Conservation (phyloP, 345 rosid genomes). For the Hypericum perforatum region DNA sequence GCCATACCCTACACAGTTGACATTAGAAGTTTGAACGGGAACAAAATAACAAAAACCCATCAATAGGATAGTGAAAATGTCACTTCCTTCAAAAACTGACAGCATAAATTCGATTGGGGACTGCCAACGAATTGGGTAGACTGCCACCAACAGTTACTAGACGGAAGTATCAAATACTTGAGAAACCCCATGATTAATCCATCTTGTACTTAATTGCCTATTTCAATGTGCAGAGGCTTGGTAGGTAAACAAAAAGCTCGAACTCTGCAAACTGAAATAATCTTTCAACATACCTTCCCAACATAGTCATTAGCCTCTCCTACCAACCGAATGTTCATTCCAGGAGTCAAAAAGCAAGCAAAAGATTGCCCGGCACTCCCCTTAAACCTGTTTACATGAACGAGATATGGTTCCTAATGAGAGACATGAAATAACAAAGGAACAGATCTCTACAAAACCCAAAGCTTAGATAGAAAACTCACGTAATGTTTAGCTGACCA, state of each 20-base stretch:
- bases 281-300: conserved; percentile 59
- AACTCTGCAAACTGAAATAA: neutral
- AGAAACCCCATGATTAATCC: too few species aligned
- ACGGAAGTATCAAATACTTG: too few species aligned
- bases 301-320: conserved; percentile 99
- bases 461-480: conserved; percentile 15
- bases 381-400: conserved; percentile 41
- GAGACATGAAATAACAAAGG: conserved; percentile 1
- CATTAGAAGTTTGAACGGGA: conserved; percentile 9
- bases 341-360: conserved; percentile 93
- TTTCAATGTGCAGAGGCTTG: too few species aligned
- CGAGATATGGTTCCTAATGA: neutral
- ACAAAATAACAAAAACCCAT: neutral
- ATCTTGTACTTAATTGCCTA: too few species aligned
- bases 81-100: too few species aligned
- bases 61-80: too few species aligned
- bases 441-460: neutral
- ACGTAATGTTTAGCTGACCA: conserved; percentile 93
- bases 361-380: conserved; percentile 99
- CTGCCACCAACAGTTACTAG: too few species aligned
- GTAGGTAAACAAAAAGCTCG: too few species aligned
- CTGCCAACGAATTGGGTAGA: too few species aligned
- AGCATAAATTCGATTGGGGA: too few species aligned
- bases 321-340: conserved; percentile 77
- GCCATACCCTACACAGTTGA: conserved; percentile 76